These are phyloP conservation scores for Puccinia triticina DNA, from an alignment of 1,284 basidiomycete genomes.

Conservation along the genomic window DNA sequence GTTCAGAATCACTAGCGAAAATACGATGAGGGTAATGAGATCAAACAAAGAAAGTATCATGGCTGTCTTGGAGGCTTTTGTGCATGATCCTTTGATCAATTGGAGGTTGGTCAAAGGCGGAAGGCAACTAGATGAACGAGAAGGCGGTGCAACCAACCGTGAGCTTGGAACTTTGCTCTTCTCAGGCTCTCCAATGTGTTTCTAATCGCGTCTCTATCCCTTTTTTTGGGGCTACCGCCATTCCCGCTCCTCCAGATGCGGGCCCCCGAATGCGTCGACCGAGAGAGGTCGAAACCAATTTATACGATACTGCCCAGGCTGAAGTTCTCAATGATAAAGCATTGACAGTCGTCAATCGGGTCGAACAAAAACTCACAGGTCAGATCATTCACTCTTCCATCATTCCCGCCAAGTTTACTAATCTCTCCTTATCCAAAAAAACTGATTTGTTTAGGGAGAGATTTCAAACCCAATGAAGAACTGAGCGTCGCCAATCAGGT, in stretches of 20 bases:
- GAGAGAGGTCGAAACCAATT: slow-evolving; percentile 56
- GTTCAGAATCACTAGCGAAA: slow-evolving; percentile 93
- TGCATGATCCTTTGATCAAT: slow-evolving; percentile 67
- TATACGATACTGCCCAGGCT: slow-evolving; percentile 60
- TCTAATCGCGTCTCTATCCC: background rate
- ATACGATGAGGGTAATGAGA: slow-evolving; percentile 92
- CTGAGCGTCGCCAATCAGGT: slow-evolving; percentile 73
- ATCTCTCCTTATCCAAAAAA: background rate
- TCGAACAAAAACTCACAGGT: slow-evolving; percentile 90
- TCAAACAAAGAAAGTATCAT: slow-evolving; percentile 97
- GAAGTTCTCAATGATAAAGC: slow-evolving; percentile 89
- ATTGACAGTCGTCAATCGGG: slow-evolving; percentile 84
- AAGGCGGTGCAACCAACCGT: slow-evolving; percentile 55
- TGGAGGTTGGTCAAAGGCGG: slow-evolving; percentile 64
- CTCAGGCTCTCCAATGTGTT: background rate
- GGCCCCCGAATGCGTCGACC: slow-evolving; percentile 53
- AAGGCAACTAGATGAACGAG: slow-evolving; percentile 55
- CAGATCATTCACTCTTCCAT: slow-evolving; percentile 54
- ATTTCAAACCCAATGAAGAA: slow-evolving; percentile 80
- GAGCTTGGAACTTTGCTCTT: slow-evolving; percentile 50
- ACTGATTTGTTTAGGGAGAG: slow-evolving; percentile 67
- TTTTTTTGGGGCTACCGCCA: background rate
- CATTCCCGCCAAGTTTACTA: slow-evolving; percentile 14
- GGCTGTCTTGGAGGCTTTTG: slow-evolving; percentile 88
- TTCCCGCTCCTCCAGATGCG: background rate